These are phyloP conservation scores for Catunica adiposa DNA, from an alignment of 2,329 filamentous ascomycete genomes.

Conservation along the genomic window DNA sequence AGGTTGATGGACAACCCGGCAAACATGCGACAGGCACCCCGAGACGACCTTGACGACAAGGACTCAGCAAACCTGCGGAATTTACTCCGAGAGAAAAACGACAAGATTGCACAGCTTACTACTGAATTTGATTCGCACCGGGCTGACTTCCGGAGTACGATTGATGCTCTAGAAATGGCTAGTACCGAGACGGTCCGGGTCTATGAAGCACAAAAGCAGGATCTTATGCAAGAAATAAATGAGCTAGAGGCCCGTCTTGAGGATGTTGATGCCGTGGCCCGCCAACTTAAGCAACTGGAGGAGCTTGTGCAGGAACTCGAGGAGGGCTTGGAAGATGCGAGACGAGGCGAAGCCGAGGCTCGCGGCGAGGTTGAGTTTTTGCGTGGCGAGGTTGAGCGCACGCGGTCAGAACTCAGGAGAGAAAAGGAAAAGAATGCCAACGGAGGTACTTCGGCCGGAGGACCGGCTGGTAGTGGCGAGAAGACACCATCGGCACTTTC, in stretches of 20 bases:
- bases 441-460: constrained; percentile 19
- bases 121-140: constrained; percentile 88
- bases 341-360: constrained; percentile 86
- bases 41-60: constrained; percentile 38
- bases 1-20: constrained; percentile 47
- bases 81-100: constrained; percentile 86
- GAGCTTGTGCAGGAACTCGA: constrained; percentile 93
- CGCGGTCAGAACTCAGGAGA: constrained; percentile 68
- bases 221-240: constrained; percentile 65
- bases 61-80: constrained; percentile 63
- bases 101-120: constrained; percentile 85
- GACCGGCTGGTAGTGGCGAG: neutral
- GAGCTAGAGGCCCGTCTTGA: constrained; percentile 69
- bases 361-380: constrained; percentile 92
- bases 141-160: constrained; percentile 90
- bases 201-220: constrained; percentile 84
- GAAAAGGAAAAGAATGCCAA: constrained; percentile 61
- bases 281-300: constrained; percentile 85
- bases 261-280: constrained; percentile 81
- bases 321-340: constrained; percentile 86
- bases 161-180: constrained; percentile 89
- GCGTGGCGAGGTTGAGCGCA: constrained; percentile 83
- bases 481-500: constrained; percentile 20
- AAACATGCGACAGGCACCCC: constrained; percentile 25
- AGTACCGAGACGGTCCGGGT: constrained; percentile 91